Evolutionary conservation across 192 early-diverging fungal genomes (phyloP), one percentile per base, ranked within the genome.

Genomic region (Gaertneriomyces semiglobifer): DNA sequence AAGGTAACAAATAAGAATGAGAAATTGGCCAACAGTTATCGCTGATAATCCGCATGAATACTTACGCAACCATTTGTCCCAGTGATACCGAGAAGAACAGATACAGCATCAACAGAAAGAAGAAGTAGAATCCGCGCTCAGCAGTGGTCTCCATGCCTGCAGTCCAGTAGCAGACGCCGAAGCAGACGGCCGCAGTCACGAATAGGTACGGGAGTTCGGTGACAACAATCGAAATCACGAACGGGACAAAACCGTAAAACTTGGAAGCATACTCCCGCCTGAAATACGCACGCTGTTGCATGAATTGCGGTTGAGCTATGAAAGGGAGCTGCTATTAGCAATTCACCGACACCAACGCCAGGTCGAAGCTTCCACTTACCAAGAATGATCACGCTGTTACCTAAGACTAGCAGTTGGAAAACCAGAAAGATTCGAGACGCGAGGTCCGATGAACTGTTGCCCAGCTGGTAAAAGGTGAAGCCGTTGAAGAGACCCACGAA

Each of bases 61-160:
- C n/a, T n/a, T n/a, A n/a, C n/a, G 88, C 87, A 65, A 93, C 81
- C 45, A 82, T 82, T 60, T 88, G 88, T 52, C 89, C 89, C 44
- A 93, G 72, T 1, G 82, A 82, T 1, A 90, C 69, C 42, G 86
- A 77, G 68, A 88, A 93, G 9, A 90, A 62, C 51, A 84, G 80
- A 63, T 88, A 77, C 41, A 85, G 11, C 25, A 80, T 69, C 52
- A 85, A 77, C 43, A 83, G 65, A n/a, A 89, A 38, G 65, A 87
- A 92, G 53, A 90, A 87, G 60, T 82, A 90, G 44, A 83, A 80
- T 3, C 74, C 77, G 52, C 81, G 68, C 39, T 77, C 71, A 10
- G 81, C 69, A 7, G 66, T 63, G 7, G 39, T 55, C 45, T 78
- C 78, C 41, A 92, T 78, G 16, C 51, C 19, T 6, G 44, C 68